phyloP scores from a whole-genome alignment of 352 stramenopile genomes.

The Phytophthora pistaciae region DNA sequence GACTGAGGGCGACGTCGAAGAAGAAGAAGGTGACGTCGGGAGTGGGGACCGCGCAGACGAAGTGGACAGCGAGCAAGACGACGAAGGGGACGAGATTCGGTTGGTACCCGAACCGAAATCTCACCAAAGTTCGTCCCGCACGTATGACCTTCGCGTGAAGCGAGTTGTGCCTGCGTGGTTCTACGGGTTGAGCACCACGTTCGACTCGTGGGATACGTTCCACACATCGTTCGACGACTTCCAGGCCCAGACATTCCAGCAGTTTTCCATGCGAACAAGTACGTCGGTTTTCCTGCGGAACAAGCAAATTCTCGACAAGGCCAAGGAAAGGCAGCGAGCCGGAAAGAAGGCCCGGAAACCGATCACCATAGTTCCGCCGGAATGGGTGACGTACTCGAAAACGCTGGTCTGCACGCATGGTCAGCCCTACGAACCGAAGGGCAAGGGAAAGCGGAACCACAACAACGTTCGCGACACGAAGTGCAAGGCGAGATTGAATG shows the following conservation, averaged over 20 bases:
- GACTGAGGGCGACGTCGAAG: too few relatives aligned
- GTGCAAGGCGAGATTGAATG: constrained; percentile 7
- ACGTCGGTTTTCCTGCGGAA: not conserved
- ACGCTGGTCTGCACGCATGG: constrained; percentile 10
- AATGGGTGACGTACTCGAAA: constrained; percentile 3
- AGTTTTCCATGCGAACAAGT: not conserved
- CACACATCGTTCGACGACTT: not conserved
- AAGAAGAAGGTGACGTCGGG: not conserved
- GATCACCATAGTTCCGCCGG: not conserved
- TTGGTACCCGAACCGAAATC: not conserved
- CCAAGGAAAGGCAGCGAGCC: not conserved
- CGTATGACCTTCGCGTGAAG: not conserved
- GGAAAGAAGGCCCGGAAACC: not conserved
- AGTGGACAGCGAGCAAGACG: not conserved
- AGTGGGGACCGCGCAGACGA: not conserved
- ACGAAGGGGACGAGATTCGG: not conserved
- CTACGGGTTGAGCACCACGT: not conserved
- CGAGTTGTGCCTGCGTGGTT: not conserved
- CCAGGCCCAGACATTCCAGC: not conserved
- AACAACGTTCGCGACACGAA: constrained; percentile 1
- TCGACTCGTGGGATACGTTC: not conserved
- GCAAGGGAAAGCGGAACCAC: constrained; percentile 6
- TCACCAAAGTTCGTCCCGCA: not conserved
- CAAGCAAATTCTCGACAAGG: not conserved
- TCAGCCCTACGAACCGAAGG: not conserved